Evolutionary conservation across 202 grass and related monocot genomes (phyloP).

Genomic region (Elaeis oleifera): DNA sequence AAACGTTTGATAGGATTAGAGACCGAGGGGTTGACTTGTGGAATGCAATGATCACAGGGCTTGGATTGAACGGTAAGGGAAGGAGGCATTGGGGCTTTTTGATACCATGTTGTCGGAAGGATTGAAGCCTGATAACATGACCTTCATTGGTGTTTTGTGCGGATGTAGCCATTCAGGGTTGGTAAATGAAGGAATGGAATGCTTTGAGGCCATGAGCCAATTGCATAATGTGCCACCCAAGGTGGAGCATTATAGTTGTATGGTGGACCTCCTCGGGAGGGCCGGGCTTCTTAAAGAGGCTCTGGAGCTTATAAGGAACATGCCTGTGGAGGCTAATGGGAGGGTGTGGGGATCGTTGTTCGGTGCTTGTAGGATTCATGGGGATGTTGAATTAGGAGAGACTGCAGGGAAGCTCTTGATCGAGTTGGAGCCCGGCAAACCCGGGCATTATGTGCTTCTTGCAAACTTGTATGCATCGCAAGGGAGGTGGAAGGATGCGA

Average conservation of each 20-base stretch:
- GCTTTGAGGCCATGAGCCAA: too few relatives aligned
- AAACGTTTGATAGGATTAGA: too few relatives aligned
- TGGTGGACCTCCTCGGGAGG: slow-evolving; percentile 16
- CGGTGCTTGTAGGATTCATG: slow-evolving; percentile 2
- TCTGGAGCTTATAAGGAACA: neutral
- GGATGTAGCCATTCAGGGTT: too few relatives aligned
- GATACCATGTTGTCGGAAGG: too few relatives aligned
- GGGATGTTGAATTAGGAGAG: slow-evolving; percentile 7
- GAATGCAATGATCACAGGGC: too few relatives aligned
- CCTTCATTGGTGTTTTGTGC: too few relatives aligned
- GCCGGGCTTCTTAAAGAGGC: slow-evolving; percentile 10
- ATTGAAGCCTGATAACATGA: too few relatives aligned
- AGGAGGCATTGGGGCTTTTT: too few relatives aligned
- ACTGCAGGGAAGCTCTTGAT: neutral
- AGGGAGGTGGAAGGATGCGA: slow-evolving; percentile 12
- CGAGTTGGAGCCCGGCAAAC: slow-evolving; percentile 4
- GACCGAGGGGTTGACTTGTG: too few relatives aligned
- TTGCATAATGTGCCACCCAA: neutral
- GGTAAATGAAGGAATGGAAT: too few relatives aligned
- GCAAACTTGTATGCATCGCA: slow-evolving; percentile 9
- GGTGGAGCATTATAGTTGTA: slow-evolving; percentile 16
- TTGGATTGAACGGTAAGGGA: too few relatives aligned
- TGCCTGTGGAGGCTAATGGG: slow-evolving; percentile 9
- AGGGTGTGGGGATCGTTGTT: slow-evolving; percentile 9
- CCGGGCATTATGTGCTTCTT: slow-evolving; percentile 4